Base-by-base conservation (phyloP, 2,329 filamentous ascomycete species). In the Drechslerella dactyloides region DNA sequence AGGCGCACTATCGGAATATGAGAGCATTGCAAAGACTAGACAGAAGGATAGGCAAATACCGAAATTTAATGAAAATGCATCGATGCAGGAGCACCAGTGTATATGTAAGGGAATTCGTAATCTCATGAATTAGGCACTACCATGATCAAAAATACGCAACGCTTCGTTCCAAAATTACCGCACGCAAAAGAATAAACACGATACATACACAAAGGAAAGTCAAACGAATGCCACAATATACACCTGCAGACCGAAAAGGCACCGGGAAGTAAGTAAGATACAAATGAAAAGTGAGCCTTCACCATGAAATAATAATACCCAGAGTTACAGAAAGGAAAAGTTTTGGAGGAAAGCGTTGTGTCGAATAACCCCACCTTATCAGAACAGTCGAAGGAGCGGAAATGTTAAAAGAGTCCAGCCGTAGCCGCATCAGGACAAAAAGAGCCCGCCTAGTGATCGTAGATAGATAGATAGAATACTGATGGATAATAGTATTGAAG, bases 11-110 rank as follows among this genome's bases (percentile, higher is more conserved):
- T n/a, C n/a, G n/a, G n/a, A n/a, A n/a, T n/a, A n/a, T n/a, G n/a
- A n/a, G n/a, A n/a, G n/a, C n/a, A n/a, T n/a, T n/a, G n/a, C n/a
- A n/a, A n/a, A n/a, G n/a, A n/a, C n/a, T n/a, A n/a, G n/a, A n/a
- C n/a, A n/a, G n/a, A n/a, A n/a, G 74, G 61, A 54, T 76, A 77
- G 76, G 59, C 63, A 76, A 69, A 75, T 66, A 68, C 76, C 76
- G 77, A 78, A 78, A 78, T 78, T 72, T 76, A 78, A 77, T 78
- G 10, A 56, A 48, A 5, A 48, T 8, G 44, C 15, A 48, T 21
- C 44, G 4, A 44, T 8, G 4, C 10, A 44, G 5, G 17, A 44
- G 19, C 11, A 48, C 2, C 17, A 48, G 40, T 17, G 5, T 5
- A 48, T 21, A 17, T 55, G 40, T 59, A 70, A 70, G 33, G 42